Evolutionary conservation across 176 grass and related monocot species (phyloP).

Genomic region (Bonia amplexicaulis): DNA sequence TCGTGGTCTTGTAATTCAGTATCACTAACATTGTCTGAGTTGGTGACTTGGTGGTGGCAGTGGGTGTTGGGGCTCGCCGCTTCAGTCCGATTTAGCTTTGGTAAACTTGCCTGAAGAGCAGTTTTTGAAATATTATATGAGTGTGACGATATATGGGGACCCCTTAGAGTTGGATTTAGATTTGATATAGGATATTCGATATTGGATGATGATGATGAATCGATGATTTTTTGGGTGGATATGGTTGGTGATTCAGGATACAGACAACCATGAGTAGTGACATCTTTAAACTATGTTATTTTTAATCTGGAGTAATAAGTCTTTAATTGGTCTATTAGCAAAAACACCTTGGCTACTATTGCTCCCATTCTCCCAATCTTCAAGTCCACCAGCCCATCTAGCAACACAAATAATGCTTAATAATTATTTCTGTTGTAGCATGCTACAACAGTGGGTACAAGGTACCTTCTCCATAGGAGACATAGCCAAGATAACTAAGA

Average conservation of each 20-base stretch:
- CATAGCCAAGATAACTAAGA: no score
- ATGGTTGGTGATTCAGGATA: constrained; percentile 14
- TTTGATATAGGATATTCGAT: constrained; percentile 1
- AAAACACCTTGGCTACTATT: not conserved
- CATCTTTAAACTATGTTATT: not conserved
- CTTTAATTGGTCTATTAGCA: not conserved
- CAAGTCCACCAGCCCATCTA: not conserved
- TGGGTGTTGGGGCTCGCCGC: not conserved
- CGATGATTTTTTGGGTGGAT: not conserved
- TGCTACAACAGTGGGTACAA: no score
- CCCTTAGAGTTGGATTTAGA: constrained; percentile 1
- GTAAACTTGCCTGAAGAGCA: not conserved
- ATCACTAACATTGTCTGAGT: not conserved
- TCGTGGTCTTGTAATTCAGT: not conserved
- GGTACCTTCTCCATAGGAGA: no score
- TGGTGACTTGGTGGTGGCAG: not conserved
- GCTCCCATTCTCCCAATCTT: not conserved
- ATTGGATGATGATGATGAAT: constrained; percentile 23
- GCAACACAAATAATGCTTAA: not conserved
- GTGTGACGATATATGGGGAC: not conserved
- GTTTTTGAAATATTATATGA: not conserved
- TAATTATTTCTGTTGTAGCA: no score
- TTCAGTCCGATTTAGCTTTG: not conserved
- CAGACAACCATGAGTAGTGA: not conserved
- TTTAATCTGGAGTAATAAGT: not conserved